These are phyloP conservation scores for Hymenoscyphus albidus DNA, from an alignment of 2,329 filamentous ascomycete genomes.

Conservation along the genomic window DNA sequence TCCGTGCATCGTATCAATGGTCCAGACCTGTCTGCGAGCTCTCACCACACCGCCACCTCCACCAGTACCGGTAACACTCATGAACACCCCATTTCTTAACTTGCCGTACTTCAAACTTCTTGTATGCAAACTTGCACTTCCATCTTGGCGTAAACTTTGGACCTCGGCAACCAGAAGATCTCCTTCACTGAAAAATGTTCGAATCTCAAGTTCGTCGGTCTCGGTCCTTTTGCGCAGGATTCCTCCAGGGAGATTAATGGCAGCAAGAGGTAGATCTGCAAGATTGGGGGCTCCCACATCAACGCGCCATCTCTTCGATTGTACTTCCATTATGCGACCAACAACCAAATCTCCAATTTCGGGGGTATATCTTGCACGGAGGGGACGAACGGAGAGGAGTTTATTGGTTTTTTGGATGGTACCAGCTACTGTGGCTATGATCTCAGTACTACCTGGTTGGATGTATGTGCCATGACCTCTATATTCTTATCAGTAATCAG, in stretches of 20 bases:
- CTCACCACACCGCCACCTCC: constrained; percentile 78
- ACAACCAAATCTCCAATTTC: constrained; percentile 96
- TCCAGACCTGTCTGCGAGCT: constrained; percentile 82
- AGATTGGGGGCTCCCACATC: constrained; percentile 87
- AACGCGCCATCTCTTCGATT: constrained; percentile 88
- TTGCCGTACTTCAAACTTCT: constrained; percentile 92
- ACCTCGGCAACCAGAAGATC: constrained; percentile 94
- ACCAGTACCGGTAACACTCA: constrained; percentile 75
- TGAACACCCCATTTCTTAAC: constrained; percentile 86
- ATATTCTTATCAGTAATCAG: constrained; percentile 23
- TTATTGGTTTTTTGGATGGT: constrained; percentile 94
- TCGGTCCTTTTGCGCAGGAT: constrained; percentile 88
- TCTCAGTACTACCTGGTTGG: constrained; percentile 58
- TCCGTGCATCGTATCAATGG: constrained; percentile 56
- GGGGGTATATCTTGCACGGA: constrained; percentile 89
- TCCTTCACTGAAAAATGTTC: constrained; percentile 94
- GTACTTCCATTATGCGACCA: constrained; percentile 91
- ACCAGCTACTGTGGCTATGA: constrained; percentile 86
- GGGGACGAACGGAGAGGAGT: constrained; percentile 82
- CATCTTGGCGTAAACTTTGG: constrained; percentile 82
- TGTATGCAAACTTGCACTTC: constrained; percentile 83
- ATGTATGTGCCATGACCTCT: constrained; percentile 93
- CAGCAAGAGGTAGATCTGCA: constrained; percentile 77
- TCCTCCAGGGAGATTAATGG: constrained; percentile 92
- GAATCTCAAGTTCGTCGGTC: constrained; percentile 94